Evolutionary conservation across 257 asterid genomes (phyloP).

Genomic region (Agastache rugosa): DNA sequence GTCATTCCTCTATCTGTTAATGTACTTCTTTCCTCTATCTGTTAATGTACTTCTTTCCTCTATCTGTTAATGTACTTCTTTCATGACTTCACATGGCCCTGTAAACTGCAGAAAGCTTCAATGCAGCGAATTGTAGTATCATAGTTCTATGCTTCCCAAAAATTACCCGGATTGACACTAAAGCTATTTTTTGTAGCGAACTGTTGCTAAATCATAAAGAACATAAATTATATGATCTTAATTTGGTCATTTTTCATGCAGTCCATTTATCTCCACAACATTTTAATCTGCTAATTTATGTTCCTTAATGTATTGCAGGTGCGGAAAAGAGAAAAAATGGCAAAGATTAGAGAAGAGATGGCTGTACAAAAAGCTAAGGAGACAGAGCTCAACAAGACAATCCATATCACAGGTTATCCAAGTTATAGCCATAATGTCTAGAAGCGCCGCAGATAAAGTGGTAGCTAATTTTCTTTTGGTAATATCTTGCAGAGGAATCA

Average conservation of each 20-base stretch:
- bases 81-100: not conserved
- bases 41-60: not conserved
- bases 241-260: not conserved
- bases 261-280: not conserved
- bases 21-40: too few species aligned
- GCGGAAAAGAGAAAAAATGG: conserved; percentile 81
- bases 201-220: not conserved
- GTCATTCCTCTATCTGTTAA: not conserved
- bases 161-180: not conserved
- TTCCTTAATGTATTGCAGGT: conserved; percentile 53
- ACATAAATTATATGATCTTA: not conserved
- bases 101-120: not conserved
- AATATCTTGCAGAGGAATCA: conserved; percentile 73
- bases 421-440: conserved; percentile 1
- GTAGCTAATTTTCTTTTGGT: conserved; percentile 23
- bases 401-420: conserved; percentile 77
- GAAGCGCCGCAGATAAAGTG: not conserved
- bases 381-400: conserved; percentile 88
- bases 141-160: not conserved
- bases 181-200: not conserved
- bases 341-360: conserved; percentile 82
- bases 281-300: conserved; percentile 10
- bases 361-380: conserved; percentile 96
- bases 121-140: too few species aligned
- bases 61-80: not conserved